Evolutionary conservation across 345 rosid genomes (phyloP).

Genomic region (Dipteronia dyeriana): DNA sequence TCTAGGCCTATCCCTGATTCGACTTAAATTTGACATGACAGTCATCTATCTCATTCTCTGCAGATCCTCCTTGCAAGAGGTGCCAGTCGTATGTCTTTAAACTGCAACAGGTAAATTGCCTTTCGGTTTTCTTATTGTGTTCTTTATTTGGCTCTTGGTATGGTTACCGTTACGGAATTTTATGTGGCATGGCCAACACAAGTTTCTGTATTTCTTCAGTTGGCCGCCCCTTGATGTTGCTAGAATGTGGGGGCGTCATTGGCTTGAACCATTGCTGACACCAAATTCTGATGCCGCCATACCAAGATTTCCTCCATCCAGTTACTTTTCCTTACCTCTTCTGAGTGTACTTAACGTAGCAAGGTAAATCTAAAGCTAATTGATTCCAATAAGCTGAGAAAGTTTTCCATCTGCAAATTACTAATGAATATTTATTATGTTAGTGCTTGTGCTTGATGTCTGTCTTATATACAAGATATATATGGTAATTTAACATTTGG

Average conservation of each 20-base stretch:
- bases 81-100: conserved; percentile 72
- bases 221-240: conserved; percentile 99
- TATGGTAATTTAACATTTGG: neutral
- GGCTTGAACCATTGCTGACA: conserved; percentile 87
- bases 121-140: conserved; percentile 8
- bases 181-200: neutral
- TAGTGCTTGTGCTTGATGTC: neutral
- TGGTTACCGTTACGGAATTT: neutral
- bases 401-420: neutral
- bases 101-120: conserved; percentile 82
- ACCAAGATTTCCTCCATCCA: conserved; percentile 79
- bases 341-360: conserved; percentile 89
- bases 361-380: conserved; percentile 48
- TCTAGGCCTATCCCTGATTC: conserved; percentile 6
- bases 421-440: neutral
- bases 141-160: neutral
- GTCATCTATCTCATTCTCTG: conserved; percentile 18
- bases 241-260: conserved; percentile 97
- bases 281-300: conserved; percentile 68
- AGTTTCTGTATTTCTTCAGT: conserved; percentile 41
- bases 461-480: neutral
- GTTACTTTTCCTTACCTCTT: conserved; percentile 84
- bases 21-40: conserved; percentile 12
- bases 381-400: neutral
- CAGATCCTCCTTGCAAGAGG: conserved; percentile 92